Conservation (phyloP, 345 rosid species). For the Bruguiera gymnorhiza region DNA sequence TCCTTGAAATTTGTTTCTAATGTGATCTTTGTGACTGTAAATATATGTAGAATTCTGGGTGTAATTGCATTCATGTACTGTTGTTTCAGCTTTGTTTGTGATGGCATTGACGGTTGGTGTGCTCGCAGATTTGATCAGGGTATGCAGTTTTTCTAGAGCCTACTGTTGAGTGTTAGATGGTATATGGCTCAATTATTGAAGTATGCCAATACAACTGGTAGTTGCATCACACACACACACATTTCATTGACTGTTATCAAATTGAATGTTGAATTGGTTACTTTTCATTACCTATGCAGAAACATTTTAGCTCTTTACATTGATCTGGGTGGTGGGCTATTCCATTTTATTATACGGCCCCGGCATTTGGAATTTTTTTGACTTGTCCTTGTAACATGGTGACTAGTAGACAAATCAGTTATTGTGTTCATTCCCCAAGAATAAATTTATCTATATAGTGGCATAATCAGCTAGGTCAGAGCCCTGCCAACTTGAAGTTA, state of each 20-base stretch:
- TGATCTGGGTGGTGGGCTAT: not conserved
- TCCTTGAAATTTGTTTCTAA: not conserved
- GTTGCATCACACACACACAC: no score
- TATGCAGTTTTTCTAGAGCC: conserved; percentile 11
- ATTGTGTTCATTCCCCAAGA: no score
- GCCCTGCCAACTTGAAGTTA: conserved; percentile 1
- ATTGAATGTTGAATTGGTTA: not conserved
- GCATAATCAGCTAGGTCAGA: not conserved
- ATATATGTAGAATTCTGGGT: conserved; percentile 6
- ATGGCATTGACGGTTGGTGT: conserved; percentile 91
- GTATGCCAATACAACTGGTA: no score
- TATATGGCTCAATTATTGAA: not conserved
- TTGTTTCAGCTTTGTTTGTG: conserved; percentile 79
- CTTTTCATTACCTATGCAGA: not conserved
- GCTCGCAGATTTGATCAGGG: conserved; percentile 97
- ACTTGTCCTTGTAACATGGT: not conserved
- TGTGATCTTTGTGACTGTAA: not conserved
- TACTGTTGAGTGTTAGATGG: not conserved
- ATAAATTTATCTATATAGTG: not conserved
- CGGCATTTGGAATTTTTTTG: not conserved
- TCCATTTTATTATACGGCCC: not conserved
- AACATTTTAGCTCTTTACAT: not conserved
- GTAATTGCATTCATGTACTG: conserved; percentile 9
- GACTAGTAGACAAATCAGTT: not conserved
- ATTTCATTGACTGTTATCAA: not conserved